A percentile compares a stretch with the other conserved stretches of the same genome.
Evolutionary conservation across 164 flowering plant genomes (phyloP).

Genomic region (Macadamia integrifolia): DNA sequence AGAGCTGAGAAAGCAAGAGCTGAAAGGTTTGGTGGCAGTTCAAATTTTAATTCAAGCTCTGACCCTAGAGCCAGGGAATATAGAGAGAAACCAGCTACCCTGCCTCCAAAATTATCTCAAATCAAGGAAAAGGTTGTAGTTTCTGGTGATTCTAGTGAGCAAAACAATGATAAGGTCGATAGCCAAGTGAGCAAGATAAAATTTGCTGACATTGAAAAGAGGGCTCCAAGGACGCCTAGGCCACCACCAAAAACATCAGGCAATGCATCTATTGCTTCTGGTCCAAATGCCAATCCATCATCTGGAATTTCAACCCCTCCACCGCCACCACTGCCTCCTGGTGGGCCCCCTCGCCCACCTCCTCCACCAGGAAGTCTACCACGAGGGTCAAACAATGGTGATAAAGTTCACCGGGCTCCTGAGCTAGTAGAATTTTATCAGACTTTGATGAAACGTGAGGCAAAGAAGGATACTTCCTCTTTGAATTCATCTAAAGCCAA

Average conservation of each 20-base stretch:
- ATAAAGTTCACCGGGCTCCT: slow-evolving; percentile 95
- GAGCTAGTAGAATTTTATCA: slow-evolving; percentile 96
- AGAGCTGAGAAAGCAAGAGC: slow-evolving; percentile 87
- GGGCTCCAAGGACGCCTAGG: slow-evolving; percentile 72
- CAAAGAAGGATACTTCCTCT: slow-evolving; percentile 69
- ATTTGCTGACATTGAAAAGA: slow-evolving; percentile 66
- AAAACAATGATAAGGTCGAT: slow-evolving; percentile 39
- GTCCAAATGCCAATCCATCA: slow-evolving; percentile 26
- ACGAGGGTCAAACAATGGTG: slow-evolving; percentile 53
- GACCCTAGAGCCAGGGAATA: slow-evolving; percentile 28
- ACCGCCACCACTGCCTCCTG: slow-evolving; percentile 68
- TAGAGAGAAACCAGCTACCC: slow-evolving; percentile 25
- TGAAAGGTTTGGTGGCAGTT: slow-evolving; percentile 52
- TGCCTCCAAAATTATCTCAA: slow-evolving; percentile 74
- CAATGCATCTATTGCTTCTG: slow-evolving; percentile 27
- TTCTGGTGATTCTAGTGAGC: slow-evolving; percentile 37
- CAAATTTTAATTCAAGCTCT: slow-evolving; percentile 21
- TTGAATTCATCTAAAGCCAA: slow-evolving; percentile 43
- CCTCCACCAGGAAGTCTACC: slow-evolving; percentile 77
- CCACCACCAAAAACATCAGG: slow-evolving; percentile 79
- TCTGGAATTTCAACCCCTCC: slow-evolving; percentile 43
- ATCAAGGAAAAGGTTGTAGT: slow-evolving; percentile 59
- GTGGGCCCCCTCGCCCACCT: slow-evolving; percentile 82
- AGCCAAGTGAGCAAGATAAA: slow-evolving; percentile 70
- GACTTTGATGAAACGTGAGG: slow-evolving; percentile 88